Base-by-base conservation (phyloP, 441 rosid species). In the Lepidium campestre region DNA sequence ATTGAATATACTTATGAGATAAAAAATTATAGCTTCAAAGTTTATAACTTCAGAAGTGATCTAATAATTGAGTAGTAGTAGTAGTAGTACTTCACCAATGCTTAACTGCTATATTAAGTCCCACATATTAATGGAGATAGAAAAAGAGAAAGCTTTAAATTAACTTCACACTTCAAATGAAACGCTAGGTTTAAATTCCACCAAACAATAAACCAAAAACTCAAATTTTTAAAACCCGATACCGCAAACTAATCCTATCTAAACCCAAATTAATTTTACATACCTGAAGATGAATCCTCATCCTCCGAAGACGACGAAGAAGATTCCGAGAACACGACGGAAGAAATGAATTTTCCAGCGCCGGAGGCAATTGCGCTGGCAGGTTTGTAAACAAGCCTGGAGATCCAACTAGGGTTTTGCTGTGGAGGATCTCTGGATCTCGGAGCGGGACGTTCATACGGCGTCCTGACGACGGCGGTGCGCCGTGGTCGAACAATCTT, bases 391-490 rank as follows among this genome's bases (percentile, higher is more conserved):
- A 93, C 70, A 75, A 83, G 80, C 72, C 78, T 84, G 62, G 96
- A 86, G 62, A 93, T 79, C 99, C 99, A 93, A 79, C 80, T 91
- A 84, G 96, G 93, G 89, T 80, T 86, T 74, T 75, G 76, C 25
- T 67, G 71, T 54, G 54, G 71, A 41, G 68, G 71, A 67, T 39
- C 71, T 31, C 2, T 62, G 18, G 70, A 50, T 62, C 70, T 68
- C 12, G 45, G 37, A 79, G 44, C 12, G 3, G 53, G 76, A 0
- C 97, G 82, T 45, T 82, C 91, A 65, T 88, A 90, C 17, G 97
- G 97, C 60, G 83, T 81, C 52, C 67, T 55, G 27, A 74, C 12
- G 36, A 31, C 67, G 14, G 78, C 63, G 34, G 74, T 10, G 4
- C 88, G 80, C 71, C 93, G 73, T 19, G 77, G 45, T 8, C 86